Percentiles rank a stretch among this genome's conserved stretches.
phyloP scores from a whole-genome alignment of 768 basidiomycete genomes.

The Naganishia randhawae region DNA sequence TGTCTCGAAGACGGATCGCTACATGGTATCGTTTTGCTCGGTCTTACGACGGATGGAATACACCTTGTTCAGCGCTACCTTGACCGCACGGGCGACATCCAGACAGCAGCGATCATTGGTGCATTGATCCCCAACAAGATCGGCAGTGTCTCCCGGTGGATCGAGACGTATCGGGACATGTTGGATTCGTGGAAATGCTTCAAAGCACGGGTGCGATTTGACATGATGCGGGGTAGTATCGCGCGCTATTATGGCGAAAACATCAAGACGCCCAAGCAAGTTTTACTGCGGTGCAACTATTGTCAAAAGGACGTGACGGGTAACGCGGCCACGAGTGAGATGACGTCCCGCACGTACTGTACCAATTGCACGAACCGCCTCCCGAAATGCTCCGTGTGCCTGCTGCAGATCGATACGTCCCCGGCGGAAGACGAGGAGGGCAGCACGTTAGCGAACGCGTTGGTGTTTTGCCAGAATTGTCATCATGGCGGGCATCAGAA shows the following conservation, averaged over 20 bases:
- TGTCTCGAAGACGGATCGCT: conserved; percentile 34
- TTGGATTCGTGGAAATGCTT: conserved; percentile 46
- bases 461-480: conserved; percentile 31
- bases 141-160: conserved; percentile 39
- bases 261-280: conserved; percentile 27
- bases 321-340: neutral
- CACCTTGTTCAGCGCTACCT: conserved; percentile 38
- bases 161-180: conserved; percentile 43
- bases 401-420: conserved; percentile 28
- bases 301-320: conserved; percentile 30
- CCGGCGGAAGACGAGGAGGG: conserved; percentile 8
- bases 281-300: conserved; percentile 35
- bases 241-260: conserved; percentile 32
- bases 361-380: conserved; percentile 27
- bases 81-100: conserved; percentile 43
- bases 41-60: conserved; percentile 37
- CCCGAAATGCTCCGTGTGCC: conserved; percentile 28
- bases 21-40: conserved; percentile 38
- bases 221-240: conserved; percentile 35
- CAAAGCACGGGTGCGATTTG: conserved; percentile 38
- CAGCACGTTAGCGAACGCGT: conserved; percentile 14
- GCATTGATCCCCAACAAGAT: conserved; percentile 34
- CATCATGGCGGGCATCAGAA: conserved; percentile 40
- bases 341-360: conserved; percentile 15
- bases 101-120: conserved; percentile 42